Base-by-base conservation (phyloP, 139 green algal genomes). In the Spirogloea muscicola region DNA sequence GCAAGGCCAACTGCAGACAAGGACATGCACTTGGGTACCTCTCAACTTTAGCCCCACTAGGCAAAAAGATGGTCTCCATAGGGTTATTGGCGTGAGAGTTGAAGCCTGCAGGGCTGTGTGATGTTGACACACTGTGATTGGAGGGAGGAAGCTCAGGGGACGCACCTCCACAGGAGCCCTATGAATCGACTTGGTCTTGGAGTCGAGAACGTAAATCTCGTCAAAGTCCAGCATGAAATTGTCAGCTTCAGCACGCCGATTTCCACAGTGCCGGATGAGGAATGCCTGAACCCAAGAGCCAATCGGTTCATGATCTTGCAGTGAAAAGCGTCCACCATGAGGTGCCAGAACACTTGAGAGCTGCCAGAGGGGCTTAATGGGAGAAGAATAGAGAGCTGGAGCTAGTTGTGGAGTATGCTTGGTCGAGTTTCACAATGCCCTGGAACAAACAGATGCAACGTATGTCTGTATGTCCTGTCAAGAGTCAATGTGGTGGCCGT, bases 161-260 rank as follows among this genome's bases (percentile, higher is more conserved):
- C 39, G 2, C 9, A 76, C 67, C 16, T 61, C 49, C 21, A 76
- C 67, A 1, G 1, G 21, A 7, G 67, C 67, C 3, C 59, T 18
- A 6, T 5, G 5, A 7, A 76, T 65, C 9, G 60, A 61, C 29
- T 48, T 43, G 33, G 74, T 16, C n/a, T 72, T 16, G 27, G 51
- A 49, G 60, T 77, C 67, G 0, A 76, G 43, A 7, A 76, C 67
- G 6, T 76, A 76, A 1, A 76, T 51, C 67, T 76, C 67, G 51
- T 76, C 67, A 76, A 77, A 76, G 58, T 77, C 58, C 57, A 76
- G 57, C 64, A 76, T 1, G 27, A 76, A 76, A 18, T 76, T 52
- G 3, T 67, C 10, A 34, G 41, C 25, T 16, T 18, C 60, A n/a
- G 51, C 39, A 5, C 31, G 7, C 0, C 0, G 27, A 2, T 76